Base-by-base conservation (phyloP, 2,329 filamentous ascomycete species). In the Alternaria angustiovoidea region DNA sequence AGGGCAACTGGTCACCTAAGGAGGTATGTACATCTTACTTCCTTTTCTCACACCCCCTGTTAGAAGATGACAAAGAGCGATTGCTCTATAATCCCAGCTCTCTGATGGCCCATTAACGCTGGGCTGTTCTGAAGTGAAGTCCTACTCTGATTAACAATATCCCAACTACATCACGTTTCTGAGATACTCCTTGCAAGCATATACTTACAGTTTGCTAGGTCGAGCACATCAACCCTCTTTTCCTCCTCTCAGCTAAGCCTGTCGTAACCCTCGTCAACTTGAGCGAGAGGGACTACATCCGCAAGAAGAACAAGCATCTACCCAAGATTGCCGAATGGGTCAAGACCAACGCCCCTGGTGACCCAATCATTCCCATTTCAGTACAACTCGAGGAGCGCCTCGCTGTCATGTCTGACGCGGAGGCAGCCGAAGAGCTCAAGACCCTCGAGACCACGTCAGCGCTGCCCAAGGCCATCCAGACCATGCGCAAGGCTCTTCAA, bases 281-380 rank as follows among this genome's bases (percentile, higher is more conserved):
- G 63, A 97, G 93, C 65, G 96, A 99, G 84, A 94, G 89, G 81
- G 95, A 99, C 81, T 99, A 94, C 81, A 90, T 97, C 76, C 91
- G 95, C 75, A 95, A 98, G 85, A 99, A 98, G 91, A 99, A 99
- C 88, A 99, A 99, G 89, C 89, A 99, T 83, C 88, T 99, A 57
- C 88, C 91, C 69, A 95, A 94, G 84, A 90, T 98, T 70, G 92
- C 91, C 62, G 91, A 95, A 78, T 99, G 95, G 95, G 89, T 97
- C 81, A 96, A 98, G 84, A 88, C 91, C 78, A 87, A 99, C 79
- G 92, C 94, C 6, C 81, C 88, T 54, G 93, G 93, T 59, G 94
- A 97, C 76, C 92, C 94, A 52, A 90, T 98, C 75, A 92, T 99
- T 60, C 95, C 94, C 63, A 89, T 99, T 74, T 98, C 95, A 1